Percentiles rank a stretch among this genome's conserved stretches.
Evolutionary conservation across 257 asterid genomes (phyloP).

Genomic region (Primulina huaijiensis): DNA sequence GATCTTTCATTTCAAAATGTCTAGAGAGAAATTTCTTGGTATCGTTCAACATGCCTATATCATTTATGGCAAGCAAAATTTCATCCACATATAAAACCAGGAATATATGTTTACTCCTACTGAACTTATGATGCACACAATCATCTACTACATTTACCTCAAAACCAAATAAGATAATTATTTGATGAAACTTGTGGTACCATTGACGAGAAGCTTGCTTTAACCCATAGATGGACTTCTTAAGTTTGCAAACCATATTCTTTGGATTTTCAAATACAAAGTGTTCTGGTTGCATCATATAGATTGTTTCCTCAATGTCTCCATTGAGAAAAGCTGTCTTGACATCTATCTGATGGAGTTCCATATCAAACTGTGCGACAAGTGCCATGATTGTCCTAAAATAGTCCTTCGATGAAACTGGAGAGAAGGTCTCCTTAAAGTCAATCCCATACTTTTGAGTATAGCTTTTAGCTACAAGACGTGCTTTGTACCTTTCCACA

Average conservation of each 20-base stretch:
- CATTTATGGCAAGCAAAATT: not conserved
- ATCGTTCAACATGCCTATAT: too few relatives aligned
- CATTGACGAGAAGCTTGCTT: not conserved
- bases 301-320: not conserved
- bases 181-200: not conserved
- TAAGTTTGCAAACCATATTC: not conserved
- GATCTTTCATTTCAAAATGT: too few relatives aligned
- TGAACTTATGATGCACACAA: too few relatives aligned
- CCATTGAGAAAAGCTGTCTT: not conserved
- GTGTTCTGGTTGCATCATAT: too few relatives aligned
- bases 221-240: not conserved
- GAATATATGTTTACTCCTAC: too few relatives aligned
- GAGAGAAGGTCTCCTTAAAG: not conserved
- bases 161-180: too few relatives aligned
- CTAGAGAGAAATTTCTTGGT: too few relatives aligned
- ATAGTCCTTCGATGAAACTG: not conserved
- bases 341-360: not conserved
- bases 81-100: too few relatives aligned
- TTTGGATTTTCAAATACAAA: not conserved
- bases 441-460: not conserved
- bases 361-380: not conserved
- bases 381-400: not conserved
- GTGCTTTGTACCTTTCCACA: too few relatives aligned
- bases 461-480: not conserved
- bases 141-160: too few relatives aligned